A percentile compares a stretch with the other conserved stretches of the same genome.
phyloP scores from a whole-genome alignment of 176 grass and related monocot species.

The Phragmites australis region DNA sequence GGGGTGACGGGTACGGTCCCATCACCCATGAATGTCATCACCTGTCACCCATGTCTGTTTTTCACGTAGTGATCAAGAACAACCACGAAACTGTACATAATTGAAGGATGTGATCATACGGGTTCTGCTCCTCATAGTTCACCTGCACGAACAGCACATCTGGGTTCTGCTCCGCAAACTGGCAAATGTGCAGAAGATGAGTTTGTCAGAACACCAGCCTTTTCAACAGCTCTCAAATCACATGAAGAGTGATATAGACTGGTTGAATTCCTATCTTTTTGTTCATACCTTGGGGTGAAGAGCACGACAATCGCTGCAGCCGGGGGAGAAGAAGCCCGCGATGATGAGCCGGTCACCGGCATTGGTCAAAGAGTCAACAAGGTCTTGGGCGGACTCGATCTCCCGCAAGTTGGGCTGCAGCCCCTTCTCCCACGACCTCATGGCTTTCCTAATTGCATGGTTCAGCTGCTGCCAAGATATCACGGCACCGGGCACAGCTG shows the following conservation, averaged over 20 bases:
- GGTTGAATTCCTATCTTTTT: too few species aligned
- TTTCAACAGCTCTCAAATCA: neutral
- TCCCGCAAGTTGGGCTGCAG: constrained; percentile 76
- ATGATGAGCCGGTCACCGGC: constrained; percentile 69
- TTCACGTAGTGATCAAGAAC: too few species aligned
- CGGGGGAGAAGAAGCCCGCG: constrained; percentile 84
- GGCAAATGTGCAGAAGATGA: constrained; percentile 60
- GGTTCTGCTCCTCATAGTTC: constrained; percentile 82
- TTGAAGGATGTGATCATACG: constrained; percentile 14
- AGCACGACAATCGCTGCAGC: constrained; percentile 78
- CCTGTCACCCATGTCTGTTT: too few species aligned
- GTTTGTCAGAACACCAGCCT: too few species aligned
- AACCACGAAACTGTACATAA: constrained; percentile 55
- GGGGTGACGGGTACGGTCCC: too few species aligned
- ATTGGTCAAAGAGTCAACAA: constrained; percentile 54
- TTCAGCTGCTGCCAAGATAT: constrained; percentile 72
- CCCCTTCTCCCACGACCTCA: constrained; percentile 84
- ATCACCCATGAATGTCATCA: too few species aligned
- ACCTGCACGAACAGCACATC: constrained; percentile 73
- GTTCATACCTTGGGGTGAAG: constrained; percentile 95
- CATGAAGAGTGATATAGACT: neutral
- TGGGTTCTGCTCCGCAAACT: constrained; percentile 68
- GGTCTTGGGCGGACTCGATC: constrained; percentile 68
- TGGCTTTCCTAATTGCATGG: constrained; percentile 55
- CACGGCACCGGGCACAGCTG: too few species aligned